phyloP scores from a whole-genome alignment of 495 filamentous ascomycete species.

The Hypoxylon lienhwacheense region DNA sequence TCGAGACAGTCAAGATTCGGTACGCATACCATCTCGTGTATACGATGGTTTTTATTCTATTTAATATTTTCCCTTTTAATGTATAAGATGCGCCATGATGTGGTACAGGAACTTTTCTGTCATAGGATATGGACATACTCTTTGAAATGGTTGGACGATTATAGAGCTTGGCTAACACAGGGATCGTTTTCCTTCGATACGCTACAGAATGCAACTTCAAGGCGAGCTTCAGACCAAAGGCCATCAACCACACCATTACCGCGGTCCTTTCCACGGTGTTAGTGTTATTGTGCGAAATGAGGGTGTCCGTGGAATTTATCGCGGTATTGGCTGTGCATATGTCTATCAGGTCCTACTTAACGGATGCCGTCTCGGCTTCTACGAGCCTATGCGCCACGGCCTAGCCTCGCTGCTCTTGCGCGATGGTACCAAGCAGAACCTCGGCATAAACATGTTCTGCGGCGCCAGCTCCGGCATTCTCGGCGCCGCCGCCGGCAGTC shows the following conservation, averaged over 20 bases:
- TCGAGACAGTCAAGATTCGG: constrained; percentile 99
- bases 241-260: constrained; percentile 82
- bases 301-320: constrained; percentile 80
- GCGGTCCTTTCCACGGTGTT: constrained; percentile 89
- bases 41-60: no score
- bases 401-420: constrained; percentile 67
- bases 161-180: constrained; percentile 21
- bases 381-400: constrained; percentile 82
- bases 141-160: not conserved
- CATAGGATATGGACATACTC: not conserved
- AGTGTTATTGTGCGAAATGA: constrained; percentile 91
- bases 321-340: constrained; percentile 90
- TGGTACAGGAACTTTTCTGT: no score
- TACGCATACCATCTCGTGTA: constrained; percentile 47
- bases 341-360: constrained; percentile 97
- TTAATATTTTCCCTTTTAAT: no score
- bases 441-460: constrained; percentile 89
- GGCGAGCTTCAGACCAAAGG: constrained; percentile 89
- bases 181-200: constrained; percentile 3
- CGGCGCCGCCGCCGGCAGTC: constrained; percentile 86
- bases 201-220: constrained; percentile 83
- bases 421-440: constrained; percentile 72
- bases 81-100: no score
- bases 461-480: constrained; percentile 87
- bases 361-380: constrained; percentile 95